These are phyloP conservation scores for Aurifilum marmelostoma DNA, from an alignment of 2,329 filamentous ascomycete species.

Conservation along the genomic window DNA sequence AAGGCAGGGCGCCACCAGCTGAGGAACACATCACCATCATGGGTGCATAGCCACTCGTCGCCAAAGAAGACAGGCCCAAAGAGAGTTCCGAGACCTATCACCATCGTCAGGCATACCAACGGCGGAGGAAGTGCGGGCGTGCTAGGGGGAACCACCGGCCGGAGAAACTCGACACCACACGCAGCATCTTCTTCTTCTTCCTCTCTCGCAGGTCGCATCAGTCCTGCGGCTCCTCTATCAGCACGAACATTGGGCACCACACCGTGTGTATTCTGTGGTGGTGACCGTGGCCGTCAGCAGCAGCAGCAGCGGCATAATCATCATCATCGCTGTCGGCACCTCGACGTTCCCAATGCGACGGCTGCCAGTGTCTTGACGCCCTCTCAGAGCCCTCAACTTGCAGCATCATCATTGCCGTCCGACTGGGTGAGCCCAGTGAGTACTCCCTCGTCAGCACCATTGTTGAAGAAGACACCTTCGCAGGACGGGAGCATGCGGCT, in stretches of 20 bases:
- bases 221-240: conserved; percentile 41
- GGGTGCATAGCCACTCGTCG: conserved; percentile 32
- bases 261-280: conserved; percentile 44
- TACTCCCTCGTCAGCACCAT: conserved; percentile 13
- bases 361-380: conserved; percentile 11
- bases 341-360: conserved; percentile 26
- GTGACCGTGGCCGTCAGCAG: conserved; percentile 39
- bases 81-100: conserved; percentile 41
- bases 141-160: conserved; percentile 34
- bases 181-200: conserved; percentile 38
- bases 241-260: conserved; percentile 45
- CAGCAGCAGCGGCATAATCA: conserved; percentile 17
- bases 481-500: conserved; percentile 16
- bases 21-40: conserved; percentile 29
- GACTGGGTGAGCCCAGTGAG: conserved; percentile 19
- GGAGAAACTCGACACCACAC: conserved; percentile 41
- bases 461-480: conserved; percentile 26
- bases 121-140: conserved; percentile 28
- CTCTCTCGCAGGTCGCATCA: conserved; percentile 14
- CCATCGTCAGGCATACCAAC: conserved; percentile 40
- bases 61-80: conserved; percentile 36
- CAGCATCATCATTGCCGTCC: conserved; percentile 20
- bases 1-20: conserved; percentile 25
- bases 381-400: conserved; percentile 30
- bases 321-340: conserved; percentile 15